A percentile compares a stretch with the other conserved stretches of the same genome.
phyloP scores from a whole-genome alignment of 768 basidiomycete species.

The Hericium rajendrae region DNA sequence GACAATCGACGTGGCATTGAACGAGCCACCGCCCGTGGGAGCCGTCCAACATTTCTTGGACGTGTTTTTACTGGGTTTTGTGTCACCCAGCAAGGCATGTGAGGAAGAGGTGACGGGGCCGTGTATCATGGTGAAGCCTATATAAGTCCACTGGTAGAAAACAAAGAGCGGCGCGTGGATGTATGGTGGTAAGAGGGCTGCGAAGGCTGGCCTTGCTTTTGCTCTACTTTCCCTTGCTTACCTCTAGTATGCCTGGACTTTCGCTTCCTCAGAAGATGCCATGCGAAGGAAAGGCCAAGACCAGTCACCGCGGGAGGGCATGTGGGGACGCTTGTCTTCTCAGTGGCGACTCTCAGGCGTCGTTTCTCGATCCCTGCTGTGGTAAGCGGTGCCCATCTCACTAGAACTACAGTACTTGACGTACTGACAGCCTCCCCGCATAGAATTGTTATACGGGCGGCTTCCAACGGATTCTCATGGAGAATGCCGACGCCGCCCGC shows the following conservation, averaged over 20 bases:
- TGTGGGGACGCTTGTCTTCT: too few relatives aligned
- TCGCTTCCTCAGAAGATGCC: neutral
- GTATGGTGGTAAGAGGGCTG: slow-evolving; percentile 23
- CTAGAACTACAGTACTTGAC: too few relatives aligned
- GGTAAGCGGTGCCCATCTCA: too few relatives aligned
- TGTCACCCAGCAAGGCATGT: slow-evolving; percentile 13
- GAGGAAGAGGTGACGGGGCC: slow-evolving; percentile 1
- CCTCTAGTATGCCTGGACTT: too few relatives aligned
- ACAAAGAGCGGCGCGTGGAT: slow-evolving; percentile 30
- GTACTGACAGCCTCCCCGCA: too few relatives aligned
- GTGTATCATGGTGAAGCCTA: slow-evolving; percentile 10
- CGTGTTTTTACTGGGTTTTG: slow-evolving; percentile 8
- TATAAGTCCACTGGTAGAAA: slow-evolving; percentile 28
- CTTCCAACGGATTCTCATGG: too few relatives aligned
- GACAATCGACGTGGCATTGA: slow-evolving; percentile 20
- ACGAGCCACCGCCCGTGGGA: slow-evolving; percentile 9
- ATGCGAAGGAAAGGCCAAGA: slow-evolving; percentile 11
- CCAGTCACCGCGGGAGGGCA: neutral
- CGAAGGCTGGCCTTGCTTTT: slow-evolving; percentile 17
- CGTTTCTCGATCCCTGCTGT: too few relatives aligned
- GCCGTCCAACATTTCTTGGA: slow-evolving; percentile 12
- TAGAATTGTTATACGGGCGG: too few relatives aligned
- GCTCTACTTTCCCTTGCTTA: neutral
- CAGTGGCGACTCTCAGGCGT: too few relatives aligned
- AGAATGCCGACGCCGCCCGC: too few relatives aligned